Conservation (phyloP, 441 rosid species). For the Francoa sonchifolia region DNA sequence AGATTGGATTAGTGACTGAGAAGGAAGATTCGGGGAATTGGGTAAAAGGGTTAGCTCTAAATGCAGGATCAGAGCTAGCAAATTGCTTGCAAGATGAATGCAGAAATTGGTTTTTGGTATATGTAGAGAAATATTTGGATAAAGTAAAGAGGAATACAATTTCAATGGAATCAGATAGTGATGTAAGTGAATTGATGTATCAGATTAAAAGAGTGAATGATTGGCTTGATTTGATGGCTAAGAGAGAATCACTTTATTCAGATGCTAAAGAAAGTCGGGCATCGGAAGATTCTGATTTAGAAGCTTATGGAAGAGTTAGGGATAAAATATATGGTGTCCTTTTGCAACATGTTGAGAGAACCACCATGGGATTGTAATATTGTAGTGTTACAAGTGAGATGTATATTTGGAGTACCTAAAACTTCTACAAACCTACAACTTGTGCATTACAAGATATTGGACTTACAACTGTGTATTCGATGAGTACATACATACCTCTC, state of each 20-base stretch:
- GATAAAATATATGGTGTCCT: slow-evolving; percentile 51
- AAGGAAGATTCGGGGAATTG: slow-evolving; percentile 12
- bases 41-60: slow-evolving; percentile 25
- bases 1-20: slow-evolving; percentile 7
- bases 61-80: slow-evolving; percentile 25
- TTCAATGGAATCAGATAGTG: slow-evolving; percentile 23
- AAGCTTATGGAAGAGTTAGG: slow-evolving; percentile 39
- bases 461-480: no score
- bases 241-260: slow-evolving; percentile 13
- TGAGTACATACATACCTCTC: no score
- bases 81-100: slow-evolving; percentile 32
- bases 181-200: slow-evolving; percentile 39
- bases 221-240: slow-evolving; percentile 41
- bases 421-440: no score
- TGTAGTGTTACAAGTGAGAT: no score
- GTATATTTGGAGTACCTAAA: no score
- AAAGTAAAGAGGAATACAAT: slow-evolving; percentile 20
- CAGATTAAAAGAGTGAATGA: slow-evolving; percentile 56
- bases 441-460: no score
- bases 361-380: slow-evolving; percentile 27
- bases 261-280: slow-evolving; percentile 7
- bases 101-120: slow-evolving; percentile 37
- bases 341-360: slow-evolving; percentile 62
- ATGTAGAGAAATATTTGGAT: slow-evolving; percentile 49
- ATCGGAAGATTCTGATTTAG: slow-evolving; percentile 24